Percentiles rank a stretch among this genome's conserved stretches.
These are phyloP conservation scores for Leccinum subfulvum DNA, from an alignment of 1,284 basidiomycete species.

Conservation along the genomic window DNA sequence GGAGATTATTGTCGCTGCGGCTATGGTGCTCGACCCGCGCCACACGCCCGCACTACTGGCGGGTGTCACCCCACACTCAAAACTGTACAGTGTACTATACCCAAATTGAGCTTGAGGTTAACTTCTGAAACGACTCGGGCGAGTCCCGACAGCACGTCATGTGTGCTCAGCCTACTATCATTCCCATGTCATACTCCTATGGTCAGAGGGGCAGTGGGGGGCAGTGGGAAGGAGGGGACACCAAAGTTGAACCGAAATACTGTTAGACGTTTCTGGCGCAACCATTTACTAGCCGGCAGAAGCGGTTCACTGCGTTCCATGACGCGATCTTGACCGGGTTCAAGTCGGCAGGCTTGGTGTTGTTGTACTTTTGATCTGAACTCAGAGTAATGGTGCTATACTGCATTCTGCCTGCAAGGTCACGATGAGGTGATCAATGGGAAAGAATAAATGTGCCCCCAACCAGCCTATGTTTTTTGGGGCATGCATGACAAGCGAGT, in stretches of 20 bases:
- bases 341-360: no score
- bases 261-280: background rate
- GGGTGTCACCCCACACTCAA: background rate
- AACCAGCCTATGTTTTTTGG: constrained; percentile 1
- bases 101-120: background rate
- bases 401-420: background rate
- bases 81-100: background rate
- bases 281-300: background rate
- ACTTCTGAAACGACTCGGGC: background rate
- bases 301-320: constrained; percentile 7
- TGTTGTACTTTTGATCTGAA: background rate
- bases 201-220: background rate
- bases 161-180: constrained; percentile 9
- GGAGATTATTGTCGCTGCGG: background rate
- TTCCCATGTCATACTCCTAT: background rate
- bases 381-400: background rate
- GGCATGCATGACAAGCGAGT: background rate
- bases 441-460: background rate
- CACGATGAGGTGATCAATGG: background rate
- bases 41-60: background rate
- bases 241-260: background rate
- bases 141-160: constrained; percentile 5
- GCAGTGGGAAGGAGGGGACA: background rate
- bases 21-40: background rate
- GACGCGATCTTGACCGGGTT: background rate